Evolutionary conservation across 2,329 filamentous ascomycete genomes (phyloP), one percentile per base, ranked within the genome.

Genomic region (Davidsoniella eucalypti): DNA sequence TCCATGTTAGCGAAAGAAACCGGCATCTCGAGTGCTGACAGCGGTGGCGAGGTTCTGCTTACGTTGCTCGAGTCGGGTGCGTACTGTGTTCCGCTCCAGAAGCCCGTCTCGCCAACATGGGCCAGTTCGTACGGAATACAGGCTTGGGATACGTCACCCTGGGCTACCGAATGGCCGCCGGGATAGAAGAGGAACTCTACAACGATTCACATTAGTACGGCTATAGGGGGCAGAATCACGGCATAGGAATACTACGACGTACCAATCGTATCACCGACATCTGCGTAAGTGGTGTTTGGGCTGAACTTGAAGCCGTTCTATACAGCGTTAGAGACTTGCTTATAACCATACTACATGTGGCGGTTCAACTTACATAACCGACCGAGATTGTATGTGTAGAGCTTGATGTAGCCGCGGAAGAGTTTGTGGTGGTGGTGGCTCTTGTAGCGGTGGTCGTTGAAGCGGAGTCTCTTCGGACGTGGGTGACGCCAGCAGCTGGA

Each of bases 121-220:
- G 70, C 66, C 48, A 72, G 66, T 47, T 77, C 72, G 52, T 76
- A 80, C 0, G 80, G 79, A 41, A 81, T 71, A 54, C 80, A 84
- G 38, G 80, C 76, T n/a, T 66, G 65, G 2, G 65, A 61, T 56
- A 71, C 82, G 45, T 71, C 75, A 33, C 77, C 72, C 46, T 75
- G 69, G 7, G 75, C 73, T n/a, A 83, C 73, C 2, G 76, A 79
- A 58, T 84, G 79, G 47, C 74, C 78, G 18, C 67, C 67, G 1
- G 78, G 76, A 55, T 75, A 80, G 58, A 83, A 82, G 41, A 71
- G 65, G 60, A 76, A 83, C 54, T 73, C 68, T 67, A 48, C 9
- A 18, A 17, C 39, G 38, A 41, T 39, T 6, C 14, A 16, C 14
- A 33, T 38, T 39, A 9, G 40, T 25, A 26, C n/a, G 21, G 10